Evolutionary conservation across 2,329 filamentous ascomycete genomes (phyloP).

Genomic region (Sporothrix schenckii): DNA sequence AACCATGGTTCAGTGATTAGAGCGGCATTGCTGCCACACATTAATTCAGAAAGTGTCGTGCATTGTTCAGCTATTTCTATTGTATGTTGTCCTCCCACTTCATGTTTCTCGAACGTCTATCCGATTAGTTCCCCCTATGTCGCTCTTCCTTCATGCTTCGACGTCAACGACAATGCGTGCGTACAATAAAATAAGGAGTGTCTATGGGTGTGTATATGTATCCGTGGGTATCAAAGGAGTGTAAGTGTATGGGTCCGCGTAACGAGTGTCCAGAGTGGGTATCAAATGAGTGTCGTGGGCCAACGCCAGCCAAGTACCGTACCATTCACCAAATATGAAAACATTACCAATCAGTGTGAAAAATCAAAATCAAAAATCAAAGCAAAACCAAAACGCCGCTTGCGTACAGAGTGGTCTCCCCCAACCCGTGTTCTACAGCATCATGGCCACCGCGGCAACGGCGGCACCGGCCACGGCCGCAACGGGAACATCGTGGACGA

Average conservation of each 20-base stretch:
- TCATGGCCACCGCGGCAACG: slow-evolving; percentile 15
- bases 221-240: slow-evolving; percentile 17
- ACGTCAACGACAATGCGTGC: not conserved
- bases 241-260: not conserved
- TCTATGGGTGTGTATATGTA: slow-evolving; percentile 14
- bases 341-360: too few relatives aligned
- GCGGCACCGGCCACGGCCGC: slow-evolving; percentile 18
- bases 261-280: slow-evolving; percentile 4
- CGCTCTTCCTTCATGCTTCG: not conserved
- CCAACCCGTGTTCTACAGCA: slow-evolving; percentile 21
- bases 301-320: not conserved
- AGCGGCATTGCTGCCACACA: not conserved
- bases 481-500: not conserved
- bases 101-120: not conserved
- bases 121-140: not conserved
- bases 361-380: not conserved
- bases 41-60: too few relatives aligned
- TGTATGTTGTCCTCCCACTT: not conserved
- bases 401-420: too few relatives aligned
- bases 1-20: too few relatives aligned
- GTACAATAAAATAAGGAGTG: not conserved
- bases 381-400: not conserved
- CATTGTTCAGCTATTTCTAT: not conserved
- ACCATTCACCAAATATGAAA: not conserved
- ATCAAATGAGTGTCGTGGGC: slow-evolving; percentile 22